phyloP scores from a whole-genome alignment of 2,329 filamentous ascomycete species.

The Ceratocystis huliohia region DNA sequence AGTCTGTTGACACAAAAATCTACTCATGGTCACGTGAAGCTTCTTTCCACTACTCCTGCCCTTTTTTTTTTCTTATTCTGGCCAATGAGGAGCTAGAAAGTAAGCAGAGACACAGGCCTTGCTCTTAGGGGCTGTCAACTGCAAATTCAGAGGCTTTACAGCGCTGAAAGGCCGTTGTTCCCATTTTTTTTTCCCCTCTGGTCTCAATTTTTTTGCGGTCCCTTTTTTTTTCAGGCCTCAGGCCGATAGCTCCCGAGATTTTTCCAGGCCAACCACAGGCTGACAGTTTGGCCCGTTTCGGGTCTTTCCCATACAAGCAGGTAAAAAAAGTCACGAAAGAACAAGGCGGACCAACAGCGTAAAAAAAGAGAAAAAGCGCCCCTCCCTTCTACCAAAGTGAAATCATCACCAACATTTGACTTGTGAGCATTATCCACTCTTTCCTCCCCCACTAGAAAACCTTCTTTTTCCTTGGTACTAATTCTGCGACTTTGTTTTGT shows the following conservation, averaged over 20 bases:
- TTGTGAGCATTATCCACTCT: conserved; percentile 4
- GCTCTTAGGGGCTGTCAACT: background rate
- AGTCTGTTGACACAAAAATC: background rate
- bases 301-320: background rate
- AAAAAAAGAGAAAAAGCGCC: conserved; percentile 14
- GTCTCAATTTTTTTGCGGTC: conserved; percentile 5
- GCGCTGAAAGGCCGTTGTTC: background rate
- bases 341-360: background rate
- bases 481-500: background rate
- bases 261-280: conserved; percentile 19
- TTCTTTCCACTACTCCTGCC: too few relatives aligned
- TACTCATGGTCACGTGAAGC: background rate
- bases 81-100: conserved; percentile 19
- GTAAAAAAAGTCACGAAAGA: background rate
- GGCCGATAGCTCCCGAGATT: conserved; percentile 21
- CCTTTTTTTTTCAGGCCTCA: conserved; percentile 7
- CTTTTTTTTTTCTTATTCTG: background rate
- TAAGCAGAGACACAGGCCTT: conserved; percentile 15
- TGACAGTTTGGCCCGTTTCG: conserved; percentile 10
- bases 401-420: conserved; percentile 14
- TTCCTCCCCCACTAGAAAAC: background rate
- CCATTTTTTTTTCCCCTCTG: background rate
- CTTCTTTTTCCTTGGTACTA: background rate
- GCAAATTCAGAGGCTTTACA: background rate
- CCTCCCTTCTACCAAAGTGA: conserved; percentile 10